phyloP scores from a whole-genome alignment of 345 rosid species.

The Eucalyptus urophylla region DNA sequence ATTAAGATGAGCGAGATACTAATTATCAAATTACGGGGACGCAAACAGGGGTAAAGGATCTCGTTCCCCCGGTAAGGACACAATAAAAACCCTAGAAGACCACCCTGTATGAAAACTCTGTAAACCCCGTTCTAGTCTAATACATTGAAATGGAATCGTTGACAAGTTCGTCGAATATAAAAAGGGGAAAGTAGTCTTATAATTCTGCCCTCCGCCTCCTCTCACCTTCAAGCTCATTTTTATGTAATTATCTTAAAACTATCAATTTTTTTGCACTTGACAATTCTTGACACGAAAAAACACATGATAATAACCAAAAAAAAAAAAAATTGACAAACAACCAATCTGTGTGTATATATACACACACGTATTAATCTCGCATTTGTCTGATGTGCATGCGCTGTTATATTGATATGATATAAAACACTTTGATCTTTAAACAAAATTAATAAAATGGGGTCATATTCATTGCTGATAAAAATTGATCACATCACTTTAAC shows the following conservation, averaged over 20 bases:
- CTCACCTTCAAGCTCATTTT: background rate
- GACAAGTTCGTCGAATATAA: background rate
- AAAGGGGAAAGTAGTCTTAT: background rate
- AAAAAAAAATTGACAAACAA: background rate
- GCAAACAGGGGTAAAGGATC: background rate
- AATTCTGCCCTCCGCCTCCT: background rate
- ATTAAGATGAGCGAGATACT: background rate
- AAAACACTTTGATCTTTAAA: background rate
- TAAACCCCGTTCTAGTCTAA: background rate
- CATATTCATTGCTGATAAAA: background rate
- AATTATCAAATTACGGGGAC: background rate
- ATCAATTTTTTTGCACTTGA: background rate
- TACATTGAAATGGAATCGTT: background rate
- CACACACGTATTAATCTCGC: background rate
- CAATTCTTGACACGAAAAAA: background rate
- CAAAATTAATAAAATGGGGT: background rate
- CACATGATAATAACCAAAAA: background rate
- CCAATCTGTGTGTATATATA: accelerated
- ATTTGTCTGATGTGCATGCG: accelerated
- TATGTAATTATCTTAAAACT: background rate
- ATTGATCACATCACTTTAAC: background rate
- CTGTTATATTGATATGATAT: background rate
- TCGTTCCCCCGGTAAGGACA: background rate
- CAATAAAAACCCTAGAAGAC: background rate
- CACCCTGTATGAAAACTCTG: background rate